Evolutionary conservation across 371 early-diverging fungal genomes (phyloP).

Genomic region (Capillidium heterosporum): DNA sequence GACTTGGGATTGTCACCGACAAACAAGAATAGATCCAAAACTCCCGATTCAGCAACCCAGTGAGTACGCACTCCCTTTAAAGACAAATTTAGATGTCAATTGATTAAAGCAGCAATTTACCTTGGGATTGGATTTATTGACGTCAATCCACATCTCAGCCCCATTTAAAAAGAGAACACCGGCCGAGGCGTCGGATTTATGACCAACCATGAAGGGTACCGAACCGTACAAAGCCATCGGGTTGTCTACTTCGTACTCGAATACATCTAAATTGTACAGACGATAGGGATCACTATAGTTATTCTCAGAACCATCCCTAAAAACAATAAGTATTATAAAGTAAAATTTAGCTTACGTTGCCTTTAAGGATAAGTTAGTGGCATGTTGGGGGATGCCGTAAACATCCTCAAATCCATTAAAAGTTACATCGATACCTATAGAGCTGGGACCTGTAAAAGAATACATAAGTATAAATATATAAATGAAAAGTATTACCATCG

Average conservation of each 20-base stretch:
- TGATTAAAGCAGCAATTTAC: background rate
- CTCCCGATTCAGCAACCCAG: slow-evolving; percentile 88
- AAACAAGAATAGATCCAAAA: slow-evolving; percentile 79
- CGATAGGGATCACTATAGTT: slow-evolving; percentile 84
- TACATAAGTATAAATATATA: background rate
- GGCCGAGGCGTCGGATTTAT: slow-evolving; percentile 33
- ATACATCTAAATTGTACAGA: slow-evolving; percentile 95
- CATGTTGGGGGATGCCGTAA: slow-evolving; percentile 94
- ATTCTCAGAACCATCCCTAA: slow-evolving; percentile 35
- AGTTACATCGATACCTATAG: slow-evolving; percentile 79
- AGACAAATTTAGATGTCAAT: background rate
- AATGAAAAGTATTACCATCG: slow-evolving; percentile 28
- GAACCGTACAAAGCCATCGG: slow-evolving; percentile 93
- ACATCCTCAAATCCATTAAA: slow-evolving; percentile 73
- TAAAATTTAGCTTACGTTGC: slow-evolving; percentile 33
- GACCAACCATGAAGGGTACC: slow-evolving; percentile 83
- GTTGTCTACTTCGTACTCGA: slow-evolving; percentile 83
- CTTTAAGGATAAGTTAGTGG: slow-evolving; percentile 61
- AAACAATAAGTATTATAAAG: background rate
- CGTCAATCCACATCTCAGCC: slow-evolving; percentile 95
- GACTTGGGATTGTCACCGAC: slow-evolving; percentile 56
- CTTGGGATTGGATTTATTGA: slow-evolving; percentile 21
- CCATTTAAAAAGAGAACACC: slow-evolving; percentile 86
- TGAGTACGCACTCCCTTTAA: slow-evolving; percentile 34
- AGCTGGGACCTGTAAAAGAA: slow-evolving; percentile 55